Percentiles rank a stretch among this genome's conserved stretches.
phyloP scores from a whole-genome alignment of 192 early-diverging fungal species.

The Coemansia sp. region DNA sequence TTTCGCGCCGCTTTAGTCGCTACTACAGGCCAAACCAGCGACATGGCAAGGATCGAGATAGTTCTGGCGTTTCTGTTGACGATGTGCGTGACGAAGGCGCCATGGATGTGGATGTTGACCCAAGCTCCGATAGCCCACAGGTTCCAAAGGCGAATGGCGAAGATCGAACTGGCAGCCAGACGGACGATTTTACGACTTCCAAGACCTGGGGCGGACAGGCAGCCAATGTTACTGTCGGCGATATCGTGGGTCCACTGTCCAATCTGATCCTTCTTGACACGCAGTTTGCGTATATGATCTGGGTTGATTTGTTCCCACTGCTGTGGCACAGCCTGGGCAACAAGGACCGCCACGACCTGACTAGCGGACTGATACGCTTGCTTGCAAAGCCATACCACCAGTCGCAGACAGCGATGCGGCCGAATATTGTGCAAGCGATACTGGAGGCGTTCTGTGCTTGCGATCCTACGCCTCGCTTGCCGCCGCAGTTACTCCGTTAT shows the following conservation, averaged over 20 bases:
- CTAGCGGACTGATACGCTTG: slow-evolving; percentile 78
- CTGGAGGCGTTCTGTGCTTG: slow-evolving; percentile 83
- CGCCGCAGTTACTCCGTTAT: slow-evolving; percentile 92
- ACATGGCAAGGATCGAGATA: background rate
- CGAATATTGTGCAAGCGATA: slow-evolving; percentile 95
- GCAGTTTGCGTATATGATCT: slow-evolving; percentile 70
- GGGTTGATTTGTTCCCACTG: slow-evolving; percentile 82
- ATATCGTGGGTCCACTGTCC: slow-evolving; percentile 59
- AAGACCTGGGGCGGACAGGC: background rate
- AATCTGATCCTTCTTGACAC: slow-evolving; percentile 68
- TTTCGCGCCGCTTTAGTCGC: slow-evolving; percentile 4
- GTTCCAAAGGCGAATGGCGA: background rate
- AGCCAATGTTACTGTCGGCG: slow-evolving; percentile 13
- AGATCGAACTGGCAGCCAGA: background rate
- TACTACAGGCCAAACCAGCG: background rate
- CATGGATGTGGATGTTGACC: slow-evolving; percentile 3
- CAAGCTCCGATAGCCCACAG: background rate
- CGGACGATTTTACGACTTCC: background rate
- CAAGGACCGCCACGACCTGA: slow-evolving; percentile 83
- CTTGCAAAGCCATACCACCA: slow-evolving; percentile 91
- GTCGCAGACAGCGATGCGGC: slow-evolving; percentile 72
- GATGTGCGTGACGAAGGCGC: background rate
- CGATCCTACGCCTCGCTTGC: slow-evolving; percentile 70
- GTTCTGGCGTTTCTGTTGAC: background rate
- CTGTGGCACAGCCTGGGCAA: slow-evolving; percentile 73